phyloP scores from a whole-genome alignment of 345 rosid genomes.

The Gossypium turneri region DNA sequence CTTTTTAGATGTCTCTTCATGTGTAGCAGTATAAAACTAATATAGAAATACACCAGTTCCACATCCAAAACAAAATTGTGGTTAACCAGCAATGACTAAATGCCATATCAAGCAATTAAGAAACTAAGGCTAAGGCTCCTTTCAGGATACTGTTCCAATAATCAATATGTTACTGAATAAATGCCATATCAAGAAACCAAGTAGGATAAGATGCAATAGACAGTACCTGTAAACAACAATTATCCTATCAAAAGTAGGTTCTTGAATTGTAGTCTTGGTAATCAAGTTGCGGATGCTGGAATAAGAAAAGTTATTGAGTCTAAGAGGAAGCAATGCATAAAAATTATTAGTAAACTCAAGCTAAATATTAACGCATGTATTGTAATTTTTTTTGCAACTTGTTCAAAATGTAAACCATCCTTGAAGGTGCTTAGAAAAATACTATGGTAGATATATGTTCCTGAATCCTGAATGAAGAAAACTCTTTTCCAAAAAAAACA shows the following conservation, averaged over 20 bases:
- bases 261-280: constrained; percentile 62
- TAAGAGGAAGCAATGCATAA: neutral
- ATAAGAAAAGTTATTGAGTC: neutral
- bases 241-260: constrained; percentile 73
- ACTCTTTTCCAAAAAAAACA: too few species aligned
- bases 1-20: constrained; percentile 12
- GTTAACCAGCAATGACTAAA: too few species aligned
- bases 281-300: constrained; percentile 51
- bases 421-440: neutral
- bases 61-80: neutral
- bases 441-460: neutral
- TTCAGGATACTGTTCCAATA: neutral
- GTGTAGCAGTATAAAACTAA: neutral
- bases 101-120: too few species aligned
- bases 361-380: neutral
- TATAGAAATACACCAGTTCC: constrained; percentile 3
- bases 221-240: constrained; percentile 76
- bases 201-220: constrained; percentile 12
- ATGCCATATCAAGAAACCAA: neutral
- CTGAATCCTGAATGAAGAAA: too few species aligned
- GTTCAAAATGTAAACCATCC: neutral
- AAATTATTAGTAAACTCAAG: neutral
- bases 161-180: neutral
- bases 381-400: neutral
- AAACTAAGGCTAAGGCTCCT: neutral